Percentiles rank a stretch among this genome's conserved stretches.
These are phyloP conservation scores for Phytomonas sp. DNA, from an alignment of 208 protist species.

Conservation along the genomic window DNA sequence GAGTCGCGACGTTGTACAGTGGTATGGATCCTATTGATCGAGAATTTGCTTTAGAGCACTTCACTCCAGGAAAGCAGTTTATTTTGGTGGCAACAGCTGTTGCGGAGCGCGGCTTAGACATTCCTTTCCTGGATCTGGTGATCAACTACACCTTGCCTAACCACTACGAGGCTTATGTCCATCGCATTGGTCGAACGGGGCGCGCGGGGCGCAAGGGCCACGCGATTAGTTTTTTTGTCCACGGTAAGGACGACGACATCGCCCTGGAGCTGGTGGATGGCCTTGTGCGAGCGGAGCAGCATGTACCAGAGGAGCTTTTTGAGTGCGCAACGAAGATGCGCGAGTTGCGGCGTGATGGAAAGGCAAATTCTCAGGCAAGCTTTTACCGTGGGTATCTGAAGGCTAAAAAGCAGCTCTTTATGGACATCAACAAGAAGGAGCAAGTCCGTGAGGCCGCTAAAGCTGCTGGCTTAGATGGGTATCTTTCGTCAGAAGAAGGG, in stretches of 20 bases:
- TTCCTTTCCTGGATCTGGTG: conserved; percentile 97
- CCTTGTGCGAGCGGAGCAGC: conserved; percentile 62
- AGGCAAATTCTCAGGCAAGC: conserved; percentile 42
- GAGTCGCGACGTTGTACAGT: conserved; percentile 77
- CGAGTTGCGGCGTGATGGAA: conserved; percentile 60
- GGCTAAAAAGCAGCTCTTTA: conserved; percentile 44
- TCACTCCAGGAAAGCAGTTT: conserved; percentile 72
- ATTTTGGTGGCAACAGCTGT: conserved; percentile 88
- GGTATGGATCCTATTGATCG: conserved; percentile 90
- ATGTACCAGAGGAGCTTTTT: conserved; percentile 76
- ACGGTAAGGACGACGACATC: conserved; percentile 73
- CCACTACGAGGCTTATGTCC: conserved; percentile 97
- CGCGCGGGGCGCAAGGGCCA: conserved; percentile 68
- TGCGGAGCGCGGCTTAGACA: conserved; percentile 94
- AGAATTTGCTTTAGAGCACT: conserved; percentile 84
- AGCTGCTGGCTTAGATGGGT: conserved; percentile 67
- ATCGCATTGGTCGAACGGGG: conserved; percentile 94
- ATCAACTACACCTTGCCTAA: conserved; percentile 99
- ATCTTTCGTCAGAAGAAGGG: conserved; percentile 39
- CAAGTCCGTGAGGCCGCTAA: conserved; percentile 50
- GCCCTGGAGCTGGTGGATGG: conserved; percentile 72
- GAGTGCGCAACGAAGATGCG: conserved; percentile 57
- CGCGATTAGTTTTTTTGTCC: conserved; percentile 83
- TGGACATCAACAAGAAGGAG: conserved; percentile 52
- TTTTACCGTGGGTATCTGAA: conserved; percentile 76